Base-by-base conservation (phyloP, 768 basidiomycete genomes). In the Candolleomyces efflorescens region DNA sequence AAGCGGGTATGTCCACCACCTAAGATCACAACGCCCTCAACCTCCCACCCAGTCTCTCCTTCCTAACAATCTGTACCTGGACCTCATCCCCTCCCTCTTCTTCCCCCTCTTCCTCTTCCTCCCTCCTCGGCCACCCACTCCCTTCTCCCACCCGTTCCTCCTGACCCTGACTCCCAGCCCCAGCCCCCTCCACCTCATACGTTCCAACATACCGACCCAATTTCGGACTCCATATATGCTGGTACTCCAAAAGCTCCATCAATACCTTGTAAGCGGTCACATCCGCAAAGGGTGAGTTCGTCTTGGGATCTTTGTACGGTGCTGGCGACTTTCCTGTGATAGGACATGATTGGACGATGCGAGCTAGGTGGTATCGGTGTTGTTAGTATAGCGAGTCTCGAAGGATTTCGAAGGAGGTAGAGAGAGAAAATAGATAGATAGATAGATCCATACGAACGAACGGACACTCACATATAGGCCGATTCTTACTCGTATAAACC, bases 251-350 rank as follows among this genome's bases (percentile, higher is more conserved):
- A 3, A 94, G 60, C 36, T 71, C 75, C 26, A 84, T 84, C 50
- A 96, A 75, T 7, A 78, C 76, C 45, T 80, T 69, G 67, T 83
- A 97, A 11, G 89, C 92, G 20, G 73, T 71, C 13, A 80, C 67
- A 56, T 87, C 82, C 1, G 92, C 89, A 69, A 84, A 98, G 0
- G 92, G 93, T 5, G 90, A 85, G 10, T 84, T 84, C 0, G 89
- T 87, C 43, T 82, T 75, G 1, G 94, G 94, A 68, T 97, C 93
- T 39, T 83, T 67, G 66, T 98, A 98, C 46, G 74, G 80, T 0
- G 93, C 94, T 3, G 78, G 76, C 44, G 32, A 7, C 32, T 78
- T 78, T 2, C 95, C 95, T 0, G 92, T 95, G 59, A 98, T 82
- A 0, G 83, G 83, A 68, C 94, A 96, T 6, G 69, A 75, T 55